These are phyloP conservation scores for Withania somnifera DNA, from an alignment of 305 asterid species.

Conservation along the genomic window DNA sequence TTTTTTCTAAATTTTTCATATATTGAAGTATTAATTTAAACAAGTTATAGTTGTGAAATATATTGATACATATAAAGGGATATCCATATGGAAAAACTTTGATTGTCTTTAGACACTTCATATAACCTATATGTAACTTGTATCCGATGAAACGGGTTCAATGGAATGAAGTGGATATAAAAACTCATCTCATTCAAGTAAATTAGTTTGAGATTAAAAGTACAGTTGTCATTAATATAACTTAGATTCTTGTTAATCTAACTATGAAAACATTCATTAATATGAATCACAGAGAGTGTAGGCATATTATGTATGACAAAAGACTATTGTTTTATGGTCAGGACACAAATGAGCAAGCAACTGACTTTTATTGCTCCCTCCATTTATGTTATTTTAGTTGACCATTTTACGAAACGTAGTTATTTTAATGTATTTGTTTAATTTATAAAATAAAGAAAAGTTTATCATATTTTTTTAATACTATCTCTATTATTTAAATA, in stretches of 20 bases:
- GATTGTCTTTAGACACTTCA: not conserved
- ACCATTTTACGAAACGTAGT: too few relatives aligned
- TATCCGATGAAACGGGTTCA: not conserved
- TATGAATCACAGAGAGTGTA: too few relatives aligned
- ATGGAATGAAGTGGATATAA: not conserved
- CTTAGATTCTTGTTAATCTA: too few relatives aligned
- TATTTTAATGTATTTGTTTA: too few relatives aligned
- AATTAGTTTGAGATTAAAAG: not conserved
- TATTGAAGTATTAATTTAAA: too few relatives aligned
- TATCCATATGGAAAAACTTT: not conserved
- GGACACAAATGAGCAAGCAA: not conserved
- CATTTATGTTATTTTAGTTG: too few relatives aligned
- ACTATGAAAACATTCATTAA: not conserved
- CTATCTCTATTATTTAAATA: too few relatives aligned
- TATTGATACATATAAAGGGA: fast-evolving
- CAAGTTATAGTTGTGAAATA: not conserved
- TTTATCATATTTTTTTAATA: too few relatives aligned
- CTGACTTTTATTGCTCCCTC: too few relatives aligned
- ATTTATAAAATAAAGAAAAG: too few relatives aligned
- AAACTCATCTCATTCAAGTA: not conserved
- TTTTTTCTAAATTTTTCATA: too few relatives aligned
- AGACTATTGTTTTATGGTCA: not conserved
- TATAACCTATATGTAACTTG: not conserved
- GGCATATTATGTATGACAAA: too few relatives aligned
- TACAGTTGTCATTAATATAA: not conserved